Evolutionary conservation across 495 filamentous ascomycete species (phyloP).

Genomic region (Xylaria nigripes): DNA sequence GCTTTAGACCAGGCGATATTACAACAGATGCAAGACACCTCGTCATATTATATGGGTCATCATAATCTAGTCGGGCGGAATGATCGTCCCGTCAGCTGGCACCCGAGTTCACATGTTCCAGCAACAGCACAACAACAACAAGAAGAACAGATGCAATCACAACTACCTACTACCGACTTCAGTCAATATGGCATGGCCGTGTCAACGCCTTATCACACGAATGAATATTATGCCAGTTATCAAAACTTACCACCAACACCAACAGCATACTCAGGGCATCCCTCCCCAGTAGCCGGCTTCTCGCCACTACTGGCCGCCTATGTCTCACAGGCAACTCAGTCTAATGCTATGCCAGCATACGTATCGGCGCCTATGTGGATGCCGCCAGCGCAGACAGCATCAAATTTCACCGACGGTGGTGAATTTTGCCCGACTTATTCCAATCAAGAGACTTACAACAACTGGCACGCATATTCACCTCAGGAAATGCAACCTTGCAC

Average conservation of each 20-base stretch:
- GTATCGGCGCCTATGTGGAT: constrained; percentile 21
- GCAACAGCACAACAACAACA: too few relatives aligned
- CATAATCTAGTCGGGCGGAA: constrained; percentile 27
- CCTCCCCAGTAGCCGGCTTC: constrained; percentile 35
- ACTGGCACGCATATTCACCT: constrained; percentile 35
- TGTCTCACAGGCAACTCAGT: constrained; percentile 24
- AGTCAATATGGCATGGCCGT: constrained; percentile 25
- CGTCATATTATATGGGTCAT: constrained; percentile 23
- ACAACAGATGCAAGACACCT: constrained; percentile 24
- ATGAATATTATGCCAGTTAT: constrained; percentile 29
- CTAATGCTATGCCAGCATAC: constrained; percentile 16
- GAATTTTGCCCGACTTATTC: constrained; percentile 18
- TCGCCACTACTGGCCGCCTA: constrained; percentile 30
- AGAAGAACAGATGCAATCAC: constrained; percentile 28
- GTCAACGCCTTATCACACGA: constrained; percentile 26
- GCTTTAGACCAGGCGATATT: constrained; percentile 29
- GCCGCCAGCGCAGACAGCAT: constrained; percentile 10
- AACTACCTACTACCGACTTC: constrained; percentile 26
- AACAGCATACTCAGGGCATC: constrained; percentile 36
- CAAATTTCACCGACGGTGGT: constrained; percentile 7
- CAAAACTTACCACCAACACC: constrained; percentile 36
- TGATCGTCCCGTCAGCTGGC: constrained; percentile 61
- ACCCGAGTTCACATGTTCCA: constrained; percentile 45
- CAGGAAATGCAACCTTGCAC: constrained; percentile 32
- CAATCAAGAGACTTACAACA: constrained; percentile 20